phyloP scores from a whole-genome alignment of 495 filamentous ascomycete genomes.

The Penicillium fimorum region DNA sequence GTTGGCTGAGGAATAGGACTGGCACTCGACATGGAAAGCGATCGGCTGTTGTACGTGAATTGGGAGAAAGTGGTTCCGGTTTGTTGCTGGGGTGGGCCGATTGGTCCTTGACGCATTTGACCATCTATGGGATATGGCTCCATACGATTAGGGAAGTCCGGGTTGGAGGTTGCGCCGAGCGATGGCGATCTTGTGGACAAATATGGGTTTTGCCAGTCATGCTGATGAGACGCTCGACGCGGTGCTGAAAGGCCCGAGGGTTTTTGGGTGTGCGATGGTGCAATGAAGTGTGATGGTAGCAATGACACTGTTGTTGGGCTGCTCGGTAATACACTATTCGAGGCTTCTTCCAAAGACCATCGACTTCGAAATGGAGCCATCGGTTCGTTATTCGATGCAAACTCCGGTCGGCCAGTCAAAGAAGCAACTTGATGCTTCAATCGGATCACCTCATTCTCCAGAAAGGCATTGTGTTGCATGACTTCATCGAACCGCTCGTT shows the following conservation, averaged over 20 bases:
- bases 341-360: constrained; percentile 16
- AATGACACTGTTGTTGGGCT: constrained; percentile 14
- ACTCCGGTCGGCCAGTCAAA: constrained; percentile 12
- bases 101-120: constrained; percentile 14
- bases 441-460: constrained; percentile 52
- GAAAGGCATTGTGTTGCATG: constrained; percentile 51
- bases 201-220: constrained; percentile 26
- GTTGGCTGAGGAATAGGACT: constrained; percentile 9
- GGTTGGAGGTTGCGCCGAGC: constrained; percentile 18
- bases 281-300: constrained; percentile 16
- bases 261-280: constrained; percentile 16
- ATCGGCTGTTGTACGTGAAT: constrained; percentile 5
- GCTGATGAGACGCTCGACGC: constrained; percentile 18
- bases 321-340: not conserved
- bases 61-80: not conserved
- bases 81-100: constrained; percentile 6
- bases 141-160: constrained; percentile 18
- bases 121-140: constrained; percentile 23
- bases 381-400: constrained; percentile 14
- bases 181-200: constrained; percentile 21
- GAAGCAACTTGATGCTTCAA: constrained; percentile 43
- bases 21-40: constrained; percentile 9
- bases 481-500: constrained; percentile 49
- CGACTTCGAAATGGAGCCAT: constrained; percentile 9
- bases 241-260: constrained; percentile 14